Conservation (phyloP, 192 early-diverging fungal species). For the Pilobolus umbonatus region DNA sequence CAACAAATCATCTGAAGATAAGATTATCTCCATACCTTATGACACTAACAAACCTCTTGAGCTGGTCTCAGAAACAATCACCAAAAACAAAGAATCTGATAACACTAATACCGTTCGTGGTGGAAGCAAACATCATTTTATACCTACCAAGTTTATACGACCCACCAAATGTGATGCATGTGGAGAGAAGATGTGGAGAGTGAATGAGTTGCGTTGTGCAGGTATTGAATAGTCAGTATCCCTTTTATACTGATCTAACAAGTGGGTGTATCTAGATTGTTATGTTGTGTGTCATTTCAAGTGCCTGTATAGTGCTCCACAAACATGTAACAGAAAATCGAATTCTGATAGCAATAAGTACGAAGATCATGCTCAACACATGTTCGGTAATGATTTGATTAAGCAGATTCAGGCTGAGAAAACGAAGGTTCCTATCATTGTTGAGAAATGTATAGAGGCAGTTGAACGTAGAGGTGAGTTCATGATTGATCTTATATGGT, state of each 20-base stretch:
- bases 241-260: neutral
- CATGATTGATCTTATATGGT: neutral
- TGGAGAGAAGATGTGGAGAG: constrained; percentile 48
- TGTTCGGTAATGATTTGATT: constrained; percentile 70
- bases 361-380: constrained; percentile 8
- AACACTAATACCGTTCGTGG: neutral
- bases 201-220: constrained; percentile 40
- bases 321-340: constrained; percentile 22
- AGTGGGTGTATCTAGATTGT: constrained; percentile 32
- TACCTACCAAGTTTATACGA: constrained; percentile 30
- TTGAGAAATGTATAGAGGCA: constrained; percentile 64
- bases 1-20: constrained; percentile 14
- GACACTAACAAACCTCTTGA: neutral
- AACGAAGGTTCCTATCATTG: constrained; percentile 56
- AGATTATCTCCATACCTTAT: constrained; percentile 31
- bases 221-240: constrained; percentile 25
- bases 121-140: constrained; percentile 22
- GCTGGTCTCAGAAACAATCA: neutral
- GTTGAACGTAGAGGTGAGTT: constrained; percentile 56
- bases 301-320: constrained; percentile 29
- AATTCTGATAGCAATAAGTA: neutral
- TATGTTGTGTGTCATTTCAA: constrained; percentile 38
- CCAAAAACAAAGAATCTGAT: neutral
- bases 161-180: constrained; percentile 45
- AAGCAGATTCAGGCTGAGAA: constrained; percentile 55